Percentiles rank a stretch among this genome's conserved stretches.
These are phyloP conservation scores for Nigrospora sphaerica DNA, from an alignment of 2,329 filamentous ascomycete genomes.

Conservation along the genomic window DNA sequence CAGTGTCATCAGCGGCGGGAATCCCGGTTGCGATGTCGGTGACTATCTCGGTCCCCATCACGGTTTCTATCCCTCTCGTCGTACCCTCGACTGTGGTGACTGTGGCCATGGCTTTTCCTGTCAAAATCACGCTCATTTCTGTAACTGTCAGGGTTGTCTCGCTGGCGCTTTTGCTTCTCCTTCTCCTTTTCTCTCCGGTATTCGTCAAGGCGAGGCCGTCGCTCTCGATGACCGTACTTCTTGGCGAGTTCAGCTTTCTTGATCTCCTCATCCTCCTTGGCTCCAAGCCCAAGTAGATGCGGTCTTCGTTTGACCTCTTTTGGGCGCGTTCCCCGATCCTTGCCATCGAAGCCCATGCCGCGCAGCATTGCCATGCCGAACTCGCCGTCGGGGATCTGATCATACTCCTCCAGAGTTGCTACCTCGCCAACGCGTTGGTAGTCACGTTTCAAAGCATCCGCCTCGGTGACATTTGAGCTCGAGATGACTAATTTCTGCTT, in stretches of 20 bases:
- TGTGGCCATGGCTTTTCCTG: slow-evolving; percentile 23
- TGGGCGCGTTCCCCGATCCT: slow-evolving; percentile 41
- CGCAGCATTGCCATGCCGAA: slow-evolving; percentile 86
- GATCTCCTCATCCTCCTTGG: slow-evolving; percentile 71
- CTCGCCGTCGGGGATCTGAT: slow-evolving; percentile 84
- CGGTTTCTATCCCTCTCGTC: slow-evolving; percentile 13
- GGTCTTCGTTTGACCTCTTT: slow-evolving; percentile 66
- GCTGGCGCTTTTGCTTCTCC: slow-evolving; percentile 32
- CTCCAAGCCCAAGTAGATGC: slow-evolving; percentile 80
- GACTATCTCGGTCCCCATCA: slow-evolving; percentile 19
- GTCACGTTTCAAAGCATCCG: slow-evolving; percentile 64
- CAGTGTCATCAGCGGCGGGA: slow-evolving; percentile 5
- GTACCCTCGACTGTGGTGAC: slow-evolving; percentile 17
- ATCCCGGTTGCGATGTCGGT: slow-evolving; percentile 14
- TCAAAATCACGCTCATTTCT: slow-evolving; percentile 39
- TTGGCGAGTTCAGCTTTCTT: slow-evolving; percentile 54
- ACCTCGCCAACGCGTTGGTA: slow-evolving; percentile 65
- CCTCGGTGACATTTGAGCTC: slow-evolving; percentile 39
- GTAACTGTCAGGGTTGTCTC: slow-evolving; percentile 33
- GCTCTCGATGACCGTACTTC: slow-evolving; percentile 29
- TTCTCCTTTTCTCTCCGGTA: slow-evolving; percentile 39
- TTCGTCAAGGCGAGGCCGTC: slow-evolving; percentile 40
- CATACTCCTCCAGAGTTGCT: slow-evolving; percentile 77
- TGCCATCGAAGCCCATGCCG: slow-evolving; percentile 91
- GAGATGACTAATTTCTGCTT: slow-evolving; percentile 44